Base-by-base conservation (phyloP, 169 alveolate genomes). In the Eimeria sp. region DNA sequence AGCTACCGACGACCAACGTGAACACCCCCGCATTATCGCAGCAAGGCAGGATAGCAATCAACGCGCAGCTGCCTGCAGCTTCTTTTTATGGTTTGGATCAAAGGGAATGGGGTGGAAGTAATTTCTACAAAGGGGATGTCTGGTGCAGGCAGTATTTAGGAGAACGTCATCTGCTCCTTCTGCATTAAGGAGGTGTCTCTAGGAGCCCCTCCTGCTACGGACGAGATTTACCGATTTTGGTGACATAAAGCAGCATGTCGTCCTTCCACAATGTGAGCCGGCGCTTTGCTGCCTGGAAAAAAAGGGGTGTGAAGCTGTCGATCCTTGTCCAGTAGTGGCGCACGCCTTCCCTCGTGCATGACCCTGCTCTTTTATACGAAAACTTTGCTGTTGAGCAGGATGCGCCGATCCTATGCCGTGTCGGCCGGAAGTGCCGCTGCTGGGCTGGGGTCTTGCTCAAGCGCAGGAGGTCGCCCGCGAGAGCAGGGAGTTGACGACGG, bases 251-350 rank as follows among this genome's bases (percentile, higher is more conserved):
- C 47, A 87, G 25, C 82, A 87, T 61, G 83, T 87, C 93, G 49
- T 58, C 78, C n/a, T 43, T 43, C 51, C 58, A 63, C 78, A 87
- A 45, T 4, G 49, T 63, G 93, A 87, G 93, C 20, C 93, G 93
- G 61, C 82, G 72, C 61, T 63, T 70, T 49, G 45, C 82, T 20
- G 93, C 93, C 61, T 87, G 83, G 83, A 11, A 61, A 27, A 49
- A 87, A 11, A 87, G 63, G 6, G 93, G 65, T 9, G 82, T 11
- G 65, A 30, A 63, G 54, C 34, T 87, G 47, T 63, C 93, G 67
- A 87, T 70, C 54, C 40, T 87, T 30, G 93, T 87, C 93, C 93
- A 87, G 40, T 87, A 87, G 65, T 47, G 93, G 43, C 93, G 93
- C 63, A 22, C 11, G 43, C 34, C 65, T 34, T 49, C 91, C 57